Conservation (phyloP, 805 yeast species). For the Starmerella roubikii region DNA sequence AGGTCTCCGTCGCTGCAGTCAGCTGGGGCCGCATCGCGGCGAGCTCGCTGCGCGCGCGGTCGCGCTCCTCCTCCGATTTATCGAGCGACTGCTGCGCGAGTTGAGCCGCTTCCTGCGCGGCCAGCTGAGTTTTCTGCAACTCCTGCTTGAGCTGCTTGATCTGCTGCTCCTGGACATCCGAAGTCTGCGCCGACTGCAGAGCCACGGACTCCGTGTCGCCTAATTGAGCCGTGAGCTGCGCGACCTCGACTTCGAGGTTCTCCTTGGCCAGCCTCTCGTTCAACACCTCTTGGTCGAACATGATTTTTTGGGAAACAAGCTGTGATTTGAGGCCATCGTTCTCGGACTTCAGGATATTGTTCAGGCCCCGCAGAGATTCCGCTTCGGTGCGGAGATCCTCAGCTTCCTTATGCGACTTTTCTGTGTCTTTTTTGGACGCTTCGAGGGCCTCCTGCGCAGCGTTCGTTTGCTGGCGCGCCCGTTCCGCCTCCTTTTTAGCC, state of each 20-base stretch:
- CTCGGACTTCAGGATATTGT: background rate
- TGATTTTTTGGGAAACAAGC: constrained; percentile 13
- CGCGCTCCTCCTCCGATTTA: constrained; percentile 2
- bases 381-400: background rate
- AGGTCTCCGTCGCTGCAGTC: background rate
- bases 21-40: constrained; percentile 1
- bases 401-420: background rate
- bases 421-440: background rate
- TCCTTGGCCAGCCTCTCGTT: constrained; percentile 7
- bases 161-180: constrained; percentile 18
- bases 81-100: background rate
- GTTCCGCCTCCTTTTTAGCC: constrained; percentile 7
- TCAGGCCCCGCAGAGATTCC: background rate
- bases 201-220: constrained; percentile 1
- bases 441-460: background rate
- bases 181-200: background rate
- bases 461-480: background rate
- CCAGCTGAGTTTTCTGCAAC: constrained; percentile 15
- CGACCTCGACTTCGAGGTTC: constrained; percentile 18
- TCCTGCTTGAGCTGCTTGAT: constrained; percentile 24
- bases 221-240: constrained; percentile 25
- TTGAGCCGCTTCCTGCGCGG: background rate
- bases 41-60: constrained; percentile 2
- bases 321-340: constrained; percentile 5
- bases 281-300: constrained; percentile 14